phyloP scores from a whole-genome alignment of 2,329 filamentous ascomycete species.

The Botryotinia narcissicola region DNA sequence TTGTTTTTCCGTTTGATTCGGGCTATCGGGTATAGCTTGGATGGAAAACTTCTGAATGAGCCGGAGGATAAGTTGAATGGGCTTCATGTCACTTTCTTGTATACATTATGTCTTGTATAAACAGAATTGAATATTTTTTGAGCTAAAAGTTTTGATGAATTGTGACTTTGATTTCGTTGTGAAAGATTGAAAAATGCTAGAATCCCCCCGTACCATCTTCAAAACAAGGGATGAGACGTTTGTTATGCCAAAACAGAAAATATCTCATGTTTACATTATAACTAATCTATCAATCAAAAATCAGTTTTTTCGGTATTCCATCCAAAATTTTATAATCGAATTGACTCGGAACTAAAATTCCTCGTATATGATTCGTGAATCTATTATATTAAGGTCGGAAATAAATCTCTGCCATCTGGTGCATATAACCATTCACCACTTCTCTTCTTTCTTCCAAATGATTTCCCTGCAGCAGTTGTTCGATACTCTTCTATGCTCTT shows the following conservation, averaged over 20 bases:
- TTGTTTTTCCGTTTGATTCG: background rate
- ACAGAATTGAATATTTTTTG: background rate
- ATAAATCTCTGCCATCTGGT: background rate
- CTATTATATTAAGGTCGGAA: background rate
- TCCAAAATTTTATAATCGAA: accelerated
- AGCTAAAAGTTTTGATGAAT: background rate
- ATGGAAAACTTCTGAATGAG: background rate
- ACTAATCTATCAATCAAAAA: background rate
- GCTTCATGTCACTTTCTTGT: constrained; percentile 12
- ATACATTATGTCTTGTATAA: constrained; percentile 10
- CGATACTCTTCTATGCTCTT: background rate
- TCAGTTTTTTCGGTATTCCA: background rate
- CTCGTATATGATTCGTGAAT: background rate
- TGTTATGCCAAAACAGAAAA: accelerated
- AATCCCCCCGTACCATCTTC: too few species aligned
- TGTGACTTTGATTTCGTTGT: background rate
- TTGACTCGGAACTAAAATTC: accelerated
- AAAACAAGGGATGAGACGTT: accelerated
- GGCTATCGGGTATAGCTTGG: background rate
- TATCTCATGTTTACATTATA: accelerated
- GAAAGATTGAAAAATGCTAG: background rate
- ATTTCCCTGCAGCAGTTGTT: background rate
- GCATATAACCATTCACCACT: background rate
- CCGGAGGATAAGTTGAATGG: background rate
- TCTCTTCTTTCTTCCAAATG: background rate